Evolutionary conservation across 495 filamentous ascomycete species (phyloP).

Genomic region (Penicillium cinerascens): DNA sequence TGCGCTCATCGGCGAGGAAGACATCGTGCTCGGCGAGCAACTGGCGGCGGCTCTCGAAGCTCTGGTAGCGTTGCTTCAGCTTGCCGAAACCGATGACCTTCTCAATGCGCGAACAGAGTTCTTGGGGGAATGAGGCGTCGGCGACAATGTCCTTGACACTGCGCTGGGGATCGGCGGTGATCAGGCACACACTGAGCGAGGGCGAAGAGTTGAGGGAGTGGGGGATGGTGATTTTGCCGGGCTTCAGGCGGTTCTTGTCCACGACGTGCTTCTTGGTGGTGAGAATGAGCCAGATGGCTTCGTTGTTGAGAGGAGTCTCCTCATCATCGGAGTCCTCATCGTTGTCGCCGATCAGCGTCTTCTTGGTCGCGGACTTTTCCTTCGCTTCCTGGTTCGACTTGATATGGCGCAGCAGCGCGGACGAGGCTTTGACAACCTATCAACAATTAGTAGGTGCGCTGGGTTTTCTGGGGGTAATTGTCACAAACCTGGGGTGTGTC

Average conservation of each 20-base stretch:
- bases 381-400: conserved; percentile 58
- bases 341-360: conserved; percentile 66
- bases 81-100: conserved; percentile 80
- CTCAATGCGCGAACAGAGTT: conserved; percentile 67
- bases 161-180: conserved; percentile 82
- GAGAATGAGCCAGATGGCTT: conserved; percentile 77
- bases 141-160: conserved; percentile 83
- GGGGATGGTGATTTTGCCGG: conserved; percentile 61
- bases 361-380: conserved; percentile 56
- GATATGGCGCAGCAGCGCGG: conserved; percentile 77
- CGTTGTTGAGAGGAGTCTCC: conserved; percentile 45
- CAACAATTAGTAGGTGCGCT: conserved; percentile 16
- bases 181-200: conserved; percentile 72
- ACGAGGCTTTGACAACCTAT: conserved; percentile 74
- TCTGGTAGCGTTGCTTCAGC: conserved; percentile 77
- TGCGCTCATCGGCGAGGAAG: conserved; percentile 82
- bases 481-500: conserved; percentile 56
- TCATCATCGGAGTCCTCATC: conserved; percentile 45
- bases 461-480: conserved; percentile 5
- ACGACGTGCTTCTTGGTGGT: conserved; percentile 87
- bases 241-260: conserved; percentile 75
- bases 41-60: conserved; percentile 81
- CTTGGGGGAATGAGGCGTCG: conserved; percentile 68
- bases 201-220: conserved; percentile 64
- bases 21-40: conserved; percentile 80